A percentile compares a stretch with the other conserved stretches of the same genome.
Evolutionary conservation across 2,329 filamentous ascomycete genomes (phyloP).

Genomic region (Paracoccidioides lutzii): DNA sequence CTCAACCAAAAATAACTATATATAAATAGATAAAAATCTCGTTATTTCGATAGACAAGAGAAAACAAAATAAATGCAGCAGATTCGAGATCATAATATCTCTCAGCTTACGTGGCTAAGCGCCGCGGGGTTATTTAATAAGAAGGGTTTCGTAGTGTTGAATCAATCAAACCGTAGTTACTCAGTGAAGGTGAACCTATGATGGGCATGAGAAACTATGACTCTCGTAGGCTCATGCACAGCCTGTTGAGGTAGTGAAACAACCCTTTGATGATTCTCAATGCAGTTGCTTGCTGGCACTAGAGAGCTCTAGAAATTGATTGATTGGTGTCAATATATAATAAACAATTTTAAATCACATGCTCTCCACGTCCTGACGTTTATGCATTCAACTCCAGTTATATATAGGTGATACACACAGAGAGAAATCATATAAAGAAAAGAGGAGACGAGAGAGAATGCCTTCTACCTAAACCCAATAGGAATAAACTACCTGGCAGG

Average conservation of each 20-base stretch:
- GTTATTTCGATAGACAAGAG: background rate
- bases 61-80: background rate
- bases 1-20: background rate
- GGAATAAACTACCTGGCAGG: background rate
- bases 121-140: conserved; percentile 2
- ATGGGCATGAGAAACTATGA: no score
- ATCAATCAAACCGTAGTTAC: no score
- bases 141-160: background rate
- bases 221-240: background rate
- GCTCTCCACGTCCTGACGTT: no score
- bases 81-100: background rate
- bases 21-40: background rate
- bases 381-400: no score
- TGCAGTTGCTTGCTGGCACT: no score
- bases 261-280: no score
- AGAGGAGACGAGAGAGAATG: background rate
- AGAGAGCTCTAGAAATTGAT: no score
- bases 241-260: no score
- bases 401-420: no score
- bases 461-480: background rate
- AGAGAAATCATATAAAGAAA: background rate
- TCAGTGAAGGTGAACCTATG: no score
- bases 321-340: no score
- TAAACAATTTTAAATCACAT: no score
- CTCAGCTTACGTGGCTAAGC: background rate